These are phyloP conservation scores for Zoysia japonica DNA, from an alignment of 176 grass and related monocot species.

Conservation along the genomic window DNA sequence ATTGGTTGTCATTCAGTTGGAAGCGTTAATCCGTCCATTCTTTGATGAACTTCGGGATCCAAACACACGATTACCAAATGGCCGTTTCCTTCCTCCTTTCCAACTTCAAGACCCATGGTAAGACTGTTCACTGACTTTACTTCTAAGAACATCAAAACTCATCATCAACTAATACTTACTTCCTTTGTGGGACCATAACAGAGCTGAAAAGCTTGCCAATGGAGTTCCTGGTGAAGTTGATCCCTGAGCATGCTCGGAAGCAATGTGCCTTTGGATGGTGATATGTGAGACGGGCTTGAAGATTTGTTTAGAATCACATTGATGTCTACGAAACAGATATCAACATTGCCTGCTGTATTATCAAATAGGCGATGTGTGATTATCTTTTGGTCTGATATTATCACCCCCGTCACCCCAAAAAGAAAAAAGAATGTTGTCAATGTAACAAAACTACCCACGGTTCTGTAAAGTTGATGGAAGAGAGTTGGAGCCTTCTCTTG, in stretches of 20 bases:
- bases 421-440: background rate
- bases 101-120: slow-evolving; percentile 95
- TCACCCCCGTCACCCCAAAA: background rate
- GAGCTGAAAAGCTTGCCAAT: slow-evolving; percentile 69
- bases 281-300: slow-evolving; percentile 33
- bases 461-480: slow-evolving; percentile 36
- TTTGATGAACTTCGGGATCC: slow-evolving; percentile 92
- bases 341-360: slow-evolving; percentile 8
- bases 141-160: background rate
- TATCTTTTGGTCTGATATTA: slow-evolving; percentile 29
- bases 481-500: slow-evolving; percentile 22
- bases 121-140: background rate
- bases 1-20: slow-evolving; percentile 56
- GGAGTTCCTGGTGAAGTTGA: slow-evolving; percentile 68
- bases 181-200: slow-evolving; percentile 37
- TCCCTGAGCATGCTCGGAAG: slow-evolving; percentile 84
- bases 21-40: slow-evolving; percentile 90
- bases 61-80: slow-evolving; percentile 72
- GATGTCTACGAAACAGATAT: slow-evolving; percentile 28
- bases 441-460: slow-evolving; percentile 23
- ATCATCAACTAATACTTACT: background rate
- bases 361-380: slow-evolving; percentile 30
- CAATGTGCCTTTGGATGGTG: slow-evolving; percentile 57
- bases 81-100: slow-evolving; percentile 79
- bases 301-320: slow-evolving; percentile 35